A percentile compares a stretch with the other conserved stretches of the same genome.
phyloP scores from a whole-genome alignment of 2,329 filamentous ascomycete genomes.

The Sordariomycetes sp. region DNA sequence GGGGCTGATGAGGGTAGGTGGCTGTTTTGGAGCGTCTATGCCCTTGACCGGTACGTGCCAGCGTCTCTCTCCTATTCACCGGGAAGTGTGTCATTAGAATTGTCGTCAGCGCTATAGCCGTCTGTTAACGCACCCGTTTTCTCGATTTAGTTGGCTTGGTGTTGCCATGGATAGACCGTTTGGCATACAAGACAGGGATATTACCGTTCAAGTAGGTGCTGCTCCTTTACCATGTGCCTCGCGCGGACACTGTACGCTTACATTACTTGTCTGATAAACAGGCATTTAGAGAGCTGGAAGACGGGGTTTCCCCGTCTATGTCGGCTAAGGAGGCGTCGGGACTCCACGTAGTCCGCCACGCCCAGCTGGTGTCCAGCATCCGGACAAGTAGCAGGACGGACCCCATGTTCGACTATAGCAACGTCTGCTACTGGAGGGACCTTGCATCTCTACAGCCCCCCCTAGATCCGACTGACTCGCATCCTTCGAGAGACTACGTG shows the following conservation, averaged over 20 bases:
- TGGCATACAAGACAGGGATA: not conserved
- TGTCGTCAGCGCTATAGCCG: too few relatives aligned
- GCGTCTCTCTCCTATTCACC: not conserved
- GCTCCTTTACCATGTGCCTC: not conserved
- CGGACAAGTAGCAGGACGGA: not conserved
- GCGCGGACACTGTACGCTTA: not conserved
- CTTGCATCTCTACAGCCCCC: not conserved
- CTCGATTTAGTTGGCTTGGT: not conserved
- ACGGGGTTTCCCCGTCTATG: not conserved
- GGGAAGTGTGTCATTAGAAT: too few relatives aligned
- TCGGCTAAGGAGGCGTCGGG: not conserved
- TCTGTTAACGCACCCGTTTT: not conserved
- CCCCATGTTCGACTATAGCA: not conserved
- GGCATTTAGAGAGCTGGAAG: not conserved
- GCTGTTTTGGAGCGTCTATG: not conserved
- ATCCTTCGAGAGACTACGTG: not conserved
- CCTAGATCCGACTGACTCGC: not conserved
- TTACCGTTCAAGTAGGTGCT: not conserved
- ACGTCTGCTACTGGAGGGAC: not conserved
- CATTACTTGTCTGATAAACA: not conserved
- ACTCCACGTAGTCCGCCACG: not conserved
- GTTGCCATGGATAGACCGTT: not conserved
- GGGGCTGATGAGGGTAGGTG: not conserved
- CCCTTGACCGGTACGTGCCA: not conserved
- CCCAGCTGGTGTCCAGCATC: not conserved